Evolutionary conservation across 805 yeast species (phyloP).

Genomic region (Saturnispora ahearnii): DNA sequence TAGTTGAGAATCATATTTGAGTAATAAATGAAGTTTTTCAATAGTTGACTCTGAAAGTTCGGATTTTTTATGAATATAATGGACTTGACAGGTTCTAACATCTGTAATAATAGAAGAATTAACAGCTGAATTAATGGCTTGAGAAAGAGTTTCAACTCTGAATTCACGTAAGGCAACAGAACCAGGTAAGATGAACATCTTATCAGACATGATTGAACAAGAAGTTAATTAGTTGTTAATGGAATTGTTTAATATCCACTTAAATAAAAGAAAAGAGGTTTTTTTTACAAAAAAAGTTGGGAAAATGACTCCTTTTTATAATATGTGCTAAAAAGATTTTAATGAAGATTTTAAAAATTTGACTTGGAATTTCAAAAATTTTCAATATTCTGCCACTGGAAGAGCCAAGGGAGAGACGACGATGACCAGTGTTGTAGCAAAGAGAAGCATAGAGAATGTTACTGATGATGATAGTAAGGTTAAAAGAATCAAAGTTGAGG

Average conservation of each 20-base stretch:
- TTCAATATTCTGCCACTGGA: neutral
- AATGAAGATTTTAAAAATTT: neutral
- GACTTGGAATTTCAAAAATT: neutral
- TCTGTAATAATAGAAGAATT: constrained; percentile 58
- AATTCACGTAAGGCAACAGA: constrained; percentile 85
- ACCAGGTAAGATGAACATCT: constrained; percentile 61
- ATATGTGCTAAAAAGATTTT: neutral
- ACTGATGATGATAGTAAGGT: constrained; percentile 10
- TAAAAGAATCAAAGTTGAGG: constrained; percentile 19
- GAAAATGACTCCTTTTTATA: neutral
- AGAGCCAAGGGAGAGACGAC: neutral
- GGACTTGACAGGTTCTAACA: constrained; percentile 69
- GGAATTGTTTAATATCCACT: neutral
- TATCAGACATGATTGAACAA: constrained; percentile 9
- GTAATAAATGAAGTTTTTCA: constrained; percentile 47
- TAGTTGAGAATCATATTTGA: constrained; percentile 65
- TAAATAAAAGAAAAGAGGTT: neutral
- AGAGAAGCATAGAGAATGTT: constrained; percentile 14
- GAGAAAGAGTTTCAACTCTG: constrained; percentile 64
- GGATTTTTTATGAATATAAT: constrained; percentile 60
- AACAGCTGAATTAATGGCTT: constrained; percentile 65
- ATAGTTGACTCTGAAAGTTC: constrained; percentile 33
- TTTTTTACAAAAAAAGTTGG: neutral
- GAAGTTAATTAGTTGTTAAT: neutral
- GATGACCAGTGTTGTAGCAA: constrained; percentile 13